Evolutionary conservation across 768 basidiomycete genomes (phyloP).

Genomic region (Imleria badia): DNA sequence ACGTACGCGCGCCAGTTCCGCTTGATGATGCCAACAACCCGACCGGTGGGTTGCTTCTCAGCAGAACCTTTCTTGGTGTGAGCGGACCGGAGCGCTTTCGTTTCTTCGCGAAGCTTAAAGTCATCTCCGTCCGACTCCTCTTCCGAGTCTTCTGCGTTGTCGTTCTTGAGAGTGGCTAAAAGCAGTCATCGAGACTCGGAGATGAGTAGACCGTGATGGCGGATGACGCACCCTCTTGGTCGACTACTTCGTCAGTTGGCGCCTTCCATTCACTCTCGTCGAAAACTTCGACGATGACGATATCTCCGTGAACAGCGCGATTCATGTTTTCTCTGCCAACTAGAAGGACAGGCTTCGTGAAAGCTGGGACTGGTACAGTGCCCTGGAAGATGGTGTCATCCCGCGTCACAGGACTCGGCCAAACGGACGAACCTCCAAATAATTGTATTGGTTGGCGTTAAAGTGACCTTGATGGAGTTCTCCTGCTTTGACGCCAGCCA

Average conservation of each 20-base stretch:
- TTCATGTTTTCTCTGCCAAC: slow-evolving; percentile 94
- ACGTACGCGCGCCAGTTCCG: slow-evolving; percentile 93
- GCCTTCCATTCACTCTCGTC: slow-evolving; percentile 89
- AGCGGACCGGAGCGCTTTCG: slow-evolving; percentile 34
- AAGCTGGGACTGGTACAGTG: slow-evolving; percentile 70
- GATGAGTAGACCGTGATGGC: background rate
- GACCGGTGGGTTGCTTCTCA: slow-evolving; percentile 88
- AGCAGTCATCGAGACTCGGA: background rate
- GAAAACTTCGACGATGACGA: slow-evolving; percentile 89
- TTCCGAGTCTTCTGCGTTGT: slow-evolving; percentile 77
- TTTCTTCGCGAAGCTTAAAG: slow-evolving; percentile 42
- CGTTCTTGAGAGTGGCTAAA: slow-evolving; percentile 78
- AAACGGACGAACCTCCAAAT: slow-evolving; percentile 66
- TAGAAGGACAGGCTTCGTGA: slow-evolving; percentile 77
- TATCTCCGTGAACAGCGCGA: slow-evolving; percentile 88
- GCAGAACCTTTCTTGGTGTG: slow-evolving; percentile 27
- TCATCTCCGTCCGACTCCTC: slow-evolving; percentile 51
- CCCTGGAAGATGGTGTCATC: slow-evolving; percentile 49
- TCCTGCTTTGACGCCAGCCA: slow-evolving; percentile 84
- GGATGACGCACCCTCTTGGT: slow-evolving; percentile 72
- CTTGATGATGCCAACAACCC: slow-evolving; percentile 88
- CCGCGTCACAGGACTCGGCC: background rate
- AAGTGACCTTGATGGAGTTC: slow-evolving; percentile 91
- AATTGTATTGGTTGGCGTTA: slow-evolving; percentile 94
- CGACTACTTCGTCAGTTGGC: slow-evolving; percentile 88